Evolutionary conservation across 1,139 yeast genomes (phyloP).

Genomic region (Pichia sp.): DNA sequence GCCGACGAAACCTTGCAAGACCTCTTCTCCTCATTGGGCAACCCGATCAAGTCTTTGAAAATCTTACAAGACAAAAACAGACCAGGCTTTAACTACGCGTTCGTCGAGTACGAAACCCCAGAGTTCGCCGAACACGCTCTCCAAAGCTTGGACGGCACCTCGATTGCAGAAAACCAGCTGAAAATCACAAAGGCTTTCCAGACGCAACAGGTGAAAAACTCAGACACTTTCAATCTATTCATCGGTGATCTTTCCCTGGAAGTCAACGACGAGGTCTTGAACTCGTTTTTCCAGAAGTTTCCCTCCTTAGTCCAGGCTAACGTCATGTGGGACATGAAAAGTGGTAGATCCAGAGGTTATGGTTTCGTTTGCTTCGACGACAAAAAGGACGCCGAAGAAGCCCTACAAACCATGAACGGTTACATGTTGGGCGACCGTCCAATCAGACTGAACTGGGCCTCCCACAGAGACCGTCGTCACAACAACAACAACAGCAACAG

Average conservation of each 20-base stretch:
- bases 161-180: conserved; percentile 49
- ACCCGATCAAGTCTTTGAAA: conserved; percentile 58
- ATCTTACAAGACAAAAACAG: conserved; percentile 71
- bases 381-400: conserved; percentile 67
- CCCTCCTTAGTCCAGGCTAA: conserved; percentile 73
- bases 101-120: conserved; percentile 64
- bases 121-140: conserved; percentile 61
- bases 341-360: conserved; percentile 86
- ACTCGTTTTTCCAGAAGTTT: conserved; percentile 55
- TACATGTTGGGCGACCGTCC: conserved; percentile 66
- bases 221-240: conserved; percentile 64
- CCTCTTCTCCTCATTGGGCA: conserved; percentile 53
- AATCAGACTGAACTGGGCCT: conserved; percentile 85
- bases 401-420: conserved; percentile 74
- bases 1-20: conserved; percentile 59
- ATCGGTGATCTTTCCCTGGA: conserved; percentile 86
- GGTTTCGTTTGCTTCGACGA: conserved; percentile 82
- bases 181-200: conserved; percentile 82
- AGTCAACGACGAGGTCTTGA: conserved; percentile 71
- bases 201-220: conserved; percentile 54
- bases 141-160: conserved; percentile 51
- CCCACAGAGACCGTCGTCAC: conserved; percentile 53
- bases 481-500: conserved; percentile 16
- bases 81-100: conserved; percentile 75
- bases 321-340: conserved; percentile 97